A percentile compares a stretch with the other conserved stretches of the same genome.
Evolutionary conservation across 1,139 yeast species (phyloP).

Genomic region (Saccharomyces pastorianus): DNA sequence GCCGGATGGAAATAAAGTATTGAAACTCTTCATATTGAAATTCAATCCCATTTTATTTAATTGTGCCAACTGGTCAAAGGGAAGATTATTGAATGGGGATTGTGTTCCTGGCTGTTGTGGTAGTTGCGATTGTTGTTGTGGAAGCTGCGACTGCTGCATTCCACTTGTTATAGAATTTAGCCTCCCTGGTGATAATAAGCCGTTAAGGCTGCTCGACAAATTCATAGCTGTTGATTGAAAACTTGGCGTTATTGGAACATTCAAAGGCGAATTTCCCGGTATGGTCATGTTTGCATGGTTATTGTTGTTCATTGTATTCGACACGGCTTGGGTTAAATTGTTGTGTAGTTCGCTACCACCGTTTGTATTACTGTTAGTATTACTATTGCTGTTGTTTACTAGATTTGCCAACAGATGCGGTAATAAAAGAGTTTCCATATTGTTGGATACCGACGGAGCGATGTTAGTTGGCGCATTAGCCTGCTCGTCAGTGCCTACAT

Average conservation of each 20-base stretch:
- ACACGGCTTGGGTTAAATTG: background rate
- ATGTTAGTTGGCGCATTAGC: background rate
- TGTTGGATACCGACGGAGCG: conserved; percentile 1
- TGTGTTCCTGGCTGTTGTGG: conserved; percentile 3
- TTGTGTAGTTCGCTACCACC: conserved; percentile 2
- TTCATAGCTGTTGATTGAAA: conserved; percentile 9
- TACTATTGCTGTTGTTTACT: conserved; percentile 1
- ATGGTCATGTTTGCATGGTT: background rate
- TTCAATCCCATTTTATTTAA: conserved; percentile 1
- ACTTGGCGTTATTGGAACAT: background rate
- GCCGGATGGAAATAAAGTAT: conserved; percentile 17
- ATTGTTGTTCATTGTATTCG: background rate
- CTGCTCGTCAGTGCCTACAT: conserved; percentile 5
- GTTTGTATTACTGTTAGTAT: conserved; percentile 1
- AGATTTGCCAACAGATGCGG: background rate
- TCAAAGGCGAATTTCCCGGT: background rate
- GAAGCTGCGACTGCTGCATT: conserved; percentile 1
- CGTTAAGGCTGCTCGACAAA: conserved; percentile 5
- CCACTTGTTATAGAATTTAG: background rate
- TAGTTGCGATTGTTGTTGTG: conserved; percentile 1
- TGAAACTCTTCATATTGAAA: conserved; percentile 2
- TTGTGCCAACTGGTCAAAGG: conserved; percentile 1
- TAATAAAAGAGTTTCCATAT: background rate
- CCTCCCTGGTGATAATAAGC: conserved; percentile 8
- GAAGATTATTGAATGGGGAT: background rate